These are phyloP conservation scores for Monilinia fructigena DNA, from an alignment of 2,329 filamentous ascomycete genomes.

Conservation along the genomic window DNA sequence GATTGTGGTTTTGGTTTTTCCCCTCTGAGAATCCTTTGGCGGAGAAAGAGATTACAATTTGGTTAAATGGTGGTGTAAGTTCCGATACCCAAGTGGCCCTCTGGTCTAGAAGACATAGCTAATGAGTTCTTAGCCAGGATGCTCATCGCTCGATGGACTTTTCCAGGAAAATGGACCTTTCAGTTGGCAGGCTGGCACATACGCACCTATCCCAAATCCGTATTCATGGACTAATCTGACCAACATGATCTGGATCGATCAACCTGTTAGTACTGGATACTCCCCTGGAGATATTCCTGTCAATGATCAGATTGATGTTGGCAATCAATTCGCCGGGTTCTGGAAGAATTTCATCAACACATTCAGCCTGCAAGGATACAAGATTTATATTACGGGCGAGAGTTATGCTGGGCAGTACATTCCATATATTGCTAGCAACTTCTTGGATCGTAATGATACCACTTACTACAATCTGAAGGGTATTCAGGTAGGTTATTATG, in stretches of 20 bases:
- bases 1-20: constrained; percentile 57
- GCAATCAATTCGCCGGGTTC: constrained; percentile 58
- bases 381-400: constrained; percentile 65
- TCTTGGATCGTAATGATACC: constrained; percentile 50
- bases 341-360: constrained; percentile 62
- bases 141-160: constrained; percentile 89
- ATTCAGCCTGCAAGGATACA: constrained; percentile 54
- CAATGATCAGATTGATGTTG: constrained; percentile 52
- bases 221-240: constrained; percentile 37
- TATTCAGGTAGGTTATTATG: constrained; percentile 43
- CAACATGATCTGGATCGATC: constrained; percentile 37
- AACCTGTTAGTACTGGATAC: constrained; percentile 48
- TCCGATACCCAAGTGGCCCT: constrained; percentile 40
- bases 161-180: constrained; percentile 55
- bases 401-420: constrained; percentile 54
- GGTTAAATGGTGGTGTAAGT: constrained; percentile 76
- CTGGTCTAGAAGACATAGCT: background rate
- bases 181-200: constrained; percentile 37
- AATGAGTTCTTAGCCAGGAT: constrained; percentile 56
- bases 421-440: constrained; percentile 51
- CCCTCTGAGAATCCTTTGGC: constrained; percentile 50
- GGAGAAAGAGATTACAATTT: constrained; percentile 58
- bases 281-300: constrained; percentile 53
- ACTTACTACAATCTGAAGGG: constrained; percentile 58
- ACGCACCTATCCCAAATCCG: constrained; percentile 34